Base-by-base conservation (phyloP, 257 asterid genomes). In the Lycium ferocissimum region DNA sequence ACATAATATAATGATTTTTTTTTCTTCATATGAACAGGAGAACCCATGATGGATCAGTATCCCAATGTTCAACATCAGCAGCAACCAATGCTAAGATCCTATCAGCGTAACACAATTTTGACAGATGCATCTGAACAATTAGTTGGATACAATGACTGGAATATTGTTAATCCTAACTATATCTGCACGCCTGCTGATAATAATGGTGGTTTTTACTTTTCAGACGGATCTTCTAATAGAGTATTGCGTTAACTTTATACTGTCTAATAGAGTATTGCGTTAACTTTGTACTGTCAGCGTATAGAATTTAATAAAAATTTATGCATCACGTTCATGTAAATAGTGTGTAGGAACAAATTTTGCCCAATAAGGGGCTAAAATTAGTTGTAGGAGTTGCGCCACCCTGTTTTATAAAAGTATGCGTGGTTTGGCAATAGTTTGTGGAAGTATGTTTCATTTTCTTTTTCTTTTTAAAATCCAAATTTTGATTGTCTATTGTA, bases 401-500 rank as follows among this genome's bases (percentile, higher is more conserved):
- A 51, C 90, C 90, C 88, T 79, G 78, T 79, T 83, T 8, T 53
- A 40, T 75, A 45, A 67, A 67, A 79, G 51, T 26, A 67, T 75
- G 81, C 37, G 90, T 83, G 90, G 90, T 85, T 79, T 87, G 86
- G 88, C 88, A 40, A 43, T 56, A 43, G 11, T 17, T 38, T 38
- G 54, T 22, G 40, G 43, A 54, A 15, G 20, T 15, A 2, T 81
- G 56, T 6, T 58, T 40, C 79, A 70, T 17, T 63, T 18, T 9
- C 0, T 4, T 40, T 12, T 8, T 4, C 2, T 6, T 49, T 15
- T 2, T 5, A 51, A 26, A 58, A 35, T 78, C 53, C 65, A 78
- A 53, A 33, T 33, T 17, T 78, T 14, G 10, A 33, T 14, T 15
- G 2, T 78, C 20, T 22, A 14, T 78, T 14, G 49, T 51, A 51